Evolutionary conservation across 768 basidiomycete genomes (phyloP).

Genomic region (Tulasnella sp.): DNA sequence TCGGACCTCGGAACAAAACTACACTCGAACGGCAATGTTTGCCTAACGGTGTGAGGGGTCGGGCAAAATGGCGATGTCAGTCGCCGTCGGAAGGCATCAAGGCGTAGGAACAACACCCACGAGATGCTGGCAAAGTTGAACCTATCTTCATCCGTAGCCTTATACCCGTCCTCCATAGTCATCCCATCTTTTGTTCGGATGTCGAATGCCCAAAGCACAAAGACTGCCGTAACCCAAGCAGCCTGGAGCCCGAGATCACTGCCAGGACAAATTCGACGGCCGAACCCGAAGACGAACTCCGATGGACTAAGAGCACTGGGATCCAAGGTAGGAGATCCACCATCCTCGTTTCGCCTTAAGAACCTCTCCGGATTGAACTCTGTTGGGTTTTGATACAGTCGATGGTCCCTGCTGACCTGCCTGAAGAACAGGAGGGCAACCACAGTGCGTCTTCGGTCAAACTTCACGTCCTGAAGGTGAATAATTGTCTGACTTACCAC

Average conservation of each 20-base stretch:
- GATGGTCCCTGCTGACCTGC: neutral
- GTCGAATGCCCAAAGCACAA: neutral
- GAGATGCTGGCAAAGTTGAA: neutral
- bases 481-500: constrained; percentile 11
- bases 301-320: neutral
- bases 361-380: neutral
- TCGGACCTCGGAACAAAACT: neutral
- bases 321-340: neutral
- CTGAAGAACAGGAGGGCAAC: neutral
- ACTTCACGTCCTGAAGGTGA: neutral
- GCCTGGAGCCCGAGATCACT: neutral
- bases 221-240: neutral
- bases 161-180: neutral
- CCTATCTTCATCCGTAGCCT: neutral
- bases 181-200: neutral
- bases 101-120: neutral
- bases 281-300: constrained; percentile 5
- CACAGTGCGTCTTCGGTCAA: neutral
- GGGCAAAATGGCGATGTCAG: neutral
- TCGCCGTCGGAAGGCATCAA: neutral
- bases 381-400: neutral
- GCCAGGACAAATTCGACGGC: constrained; percentile 3
- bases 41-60: neutral
- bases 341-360: neutral
- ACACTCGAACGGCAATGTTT: neutral